Base-by-base conservation (phyloP, 805 yeast species). In the Zygosaccharomyces bisporus region DNA sequence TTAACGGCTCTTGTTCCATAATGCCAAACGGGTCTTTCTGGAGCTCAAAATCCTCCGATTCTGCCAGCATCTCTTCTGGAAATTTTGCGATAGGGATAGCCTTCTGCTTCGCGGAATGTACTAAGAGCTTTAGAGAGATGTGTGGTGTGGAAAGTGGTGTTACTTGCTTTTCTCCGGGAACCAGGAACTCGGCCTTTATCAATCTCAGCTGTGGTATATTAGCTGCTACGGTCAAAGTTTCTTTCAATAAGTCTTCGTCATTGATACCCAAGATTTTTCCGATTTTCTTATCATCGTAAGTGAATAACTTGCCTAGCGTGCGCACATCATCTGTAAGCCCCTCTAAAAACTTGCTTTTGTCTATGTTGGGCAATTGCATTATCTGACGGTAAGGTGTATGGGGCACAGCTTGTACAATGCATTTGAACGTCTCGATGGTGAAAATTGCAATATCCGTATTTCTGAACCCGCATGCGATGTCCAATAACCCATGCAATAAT, bases 401-500 rank as follows among this genome's bases (percentile, higher is more conserved):
- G 60, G 69, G 74, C 0, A 87, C 80, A 3, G 95, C 97, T 67
- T 87, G 96, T 24, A 81, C 70, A 29, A 91, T 64, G 39, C 80
- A 75, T 61, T 85, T 82, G 56, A 83, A 78, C 40, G 91, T 72
- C 43, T 83, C 88, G 37, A 79, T 65, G 10, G 86, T 75, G 29
- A 75, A 71, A 29, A 72, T 53, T 25, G 87, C 73, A 43, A 87
- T 70, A 16, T 83, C 91, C 17, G 79, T 71, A 48, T 79, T 77
- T 70, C 91, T 83, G 69, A 91, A 90, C 29, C 77, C 78, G 13
- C 87, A 72, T 9, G 95, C 86, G 56, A 93, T 83, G 53, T 87
- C 96, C 47, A 89, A 70, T 54, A 88, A 73, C 0, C 90, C 95
- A 39, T 56, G 54, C 29, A 91, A 67, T 52, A 91, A 69, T 13